Conservation (phyloP, 2,329 filamentous ascomycete species). For the Sporothrix sp. region DNA sequence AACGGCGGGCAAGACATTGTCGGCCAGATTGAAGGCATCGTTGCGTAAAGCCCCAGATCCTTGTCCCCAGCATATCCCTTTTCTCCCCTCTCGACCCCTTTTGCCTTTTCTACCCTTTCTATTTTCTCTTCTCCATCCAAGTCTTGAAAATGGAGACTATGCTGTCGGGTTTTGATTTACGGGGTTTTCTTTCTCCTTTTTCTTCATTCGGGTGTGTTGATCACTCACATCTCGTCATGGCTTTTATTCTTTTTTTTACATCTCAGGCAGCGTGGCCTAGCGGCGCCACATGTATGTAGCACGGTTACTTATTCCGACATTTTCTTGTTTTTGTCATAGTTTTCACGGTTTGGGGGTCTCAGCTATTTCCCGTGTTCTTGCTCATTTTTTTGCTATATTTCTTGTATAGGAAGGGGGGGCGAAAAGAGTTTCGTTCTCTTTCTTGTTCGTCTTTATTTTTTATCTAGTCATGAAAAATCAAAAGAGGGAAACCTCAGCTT, state of each 20-base stretch:
- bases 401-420: too few relatives aligned
- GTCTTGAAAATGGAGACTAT: too few relatives aligned
- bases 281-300: too few relatives aligned
- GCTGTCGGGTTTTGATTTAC: too few relatives aligned
- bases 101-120: neutral
- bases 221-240: too few relatives aligned
- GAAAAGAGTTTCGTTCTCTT: neutral
- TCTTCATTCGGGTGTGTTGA: too few relatives aligned
- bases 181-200: neutral
- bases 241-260: too few relatives aligned
- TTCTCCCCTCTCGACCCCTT: neutral
- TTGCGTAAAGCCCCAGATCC: neutral
- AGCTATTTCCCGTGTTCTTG: neutral
- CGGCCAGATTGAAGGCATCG: neutral
- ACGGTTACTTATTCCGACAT: too few relatives aligned
- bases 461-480: neutral
- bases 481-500: too few relatives aligned
- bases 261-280: too few relatives aligned
- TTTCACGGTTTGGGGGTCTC: too few relatives aligned
- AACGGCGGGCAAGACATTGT: slow-evolving; percentile 3
- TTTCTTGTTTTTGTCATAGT: too few relatives aligned
- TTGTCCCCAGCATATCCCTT: neutral
- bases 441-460: neutral
- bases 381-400: neutral
- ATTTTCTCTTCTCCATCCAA: neutral